Evolutionary conservation across 805 yeast genomes (phyloP).

Genomic region (Komagataella ulmi): DNA sequence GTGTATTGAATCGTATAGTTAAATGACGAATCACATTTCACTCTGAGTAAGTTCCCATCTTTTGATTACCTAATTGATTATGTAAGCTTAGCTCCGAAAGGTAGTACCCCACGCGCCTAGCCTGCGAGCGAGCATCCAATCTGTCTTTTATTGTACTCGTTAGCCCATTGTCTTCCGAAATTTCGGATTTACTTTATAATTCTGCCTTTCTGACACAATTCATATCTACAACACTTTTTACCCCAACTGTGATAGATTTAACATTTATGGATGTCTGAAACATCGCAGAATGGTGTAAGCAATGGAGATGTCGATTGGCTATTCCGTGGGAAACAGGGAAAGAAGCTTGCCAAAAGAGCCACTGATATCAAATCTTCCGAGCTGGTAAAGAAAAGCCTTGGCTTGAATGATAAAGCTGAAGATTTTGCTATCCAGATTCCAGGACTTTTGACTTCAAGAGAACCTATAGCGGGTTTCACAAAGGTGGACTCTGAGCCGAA

Average conservation of each 20-base stretch:
- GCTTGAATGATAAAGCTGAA: background rate
- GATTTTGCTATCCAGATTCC: background rate
- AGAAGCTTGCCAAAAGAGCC: slow-evolving; percentile 16
- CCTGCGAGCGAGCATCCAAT: background rate
- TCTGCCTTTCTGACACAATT: background rate
- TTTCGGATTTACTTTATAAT: background rate
- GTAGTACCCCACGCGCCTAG: background rate
- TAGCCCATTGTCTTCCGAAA: background rate
- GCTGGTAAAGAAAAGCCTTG: background rate
- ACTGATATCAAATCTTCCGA: background rate
- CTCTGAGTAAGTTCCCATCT: background rate
- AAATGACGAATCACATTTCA: background rate
- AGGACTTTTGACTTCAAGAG: background rate
- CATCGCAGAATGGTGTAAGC: slow-evolving; percentile 32
- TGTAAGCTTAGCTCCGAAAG: background rate
- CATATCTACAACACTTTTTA: background rate
- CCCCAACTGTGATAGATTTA: background rate
- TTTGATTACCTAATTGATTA: background rate
- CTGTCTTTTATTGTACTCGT: background rate
- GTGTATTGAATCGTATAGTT: background rate
- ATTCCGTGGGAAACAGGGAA: slow-evolving; percentile 59
- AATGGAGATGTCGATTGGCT: slow-evolving; percentile 81
- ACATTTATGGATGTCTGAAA: background rate
- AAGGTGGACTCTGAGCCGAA: background rate
- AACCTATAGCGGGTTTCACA: background rate